Conservation (phyloP, 257 asterid species). For the Solanum lycopersicoides region DNA sequence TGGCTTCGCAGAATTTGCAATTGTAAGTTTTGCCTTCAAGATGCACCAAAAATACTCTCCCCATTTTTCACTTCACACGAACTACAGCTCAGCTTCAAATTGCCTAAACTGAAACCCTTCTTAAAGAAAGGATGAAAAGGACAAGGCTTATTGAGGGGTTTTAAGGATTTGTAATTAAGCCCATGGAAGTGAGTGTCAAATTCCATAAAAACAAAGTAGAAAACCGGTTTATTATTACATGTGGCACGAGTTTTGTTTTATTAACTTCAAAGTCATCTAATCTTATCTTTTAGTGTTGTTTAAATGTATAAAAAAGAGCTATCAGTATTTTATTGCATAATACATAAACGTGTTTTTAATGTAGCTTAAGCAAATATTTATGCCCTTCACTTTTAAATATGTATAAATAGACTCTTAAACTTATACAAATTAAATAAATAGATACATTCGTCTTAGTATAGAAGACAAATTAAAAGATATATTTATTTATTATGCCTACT, state of each 20-base stretch:
- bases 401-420: too few species aligned
- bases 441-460: too few species aligned
- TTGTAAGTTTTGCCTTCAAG: constrained; percentile 59
- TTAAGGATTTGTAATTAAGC: not conserved
- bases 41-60: constrained; percentile 51
- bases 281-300: not conserved
- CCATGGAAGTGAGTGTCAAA: not conserved
- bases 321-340: too few species aligned
- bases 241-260: not conserved
- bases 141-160: not conserved
- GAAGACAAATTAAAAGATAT: too few species aligned
- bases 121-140: not conserved
- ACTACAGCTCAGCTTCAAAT: not conserved
- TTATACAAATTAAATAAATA: too few species aligned
- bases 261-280: not conserved
- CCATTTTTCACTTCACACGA: constrained; percentile 31
- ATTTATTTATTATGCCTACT: too few species aligned
- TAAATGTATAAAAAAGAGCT: not conserved
- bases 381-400: too few species aligned
- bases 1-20: constrained; percentile 74
- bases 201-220: not conserved
- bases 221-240: not conserved
- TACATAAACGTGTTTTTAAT: too few species aligned
- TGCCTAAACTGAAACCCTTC: not conserved
- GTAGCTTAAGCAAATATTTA: too few species aligned